A percentile compares a stretch with the other conserved stretches of the same genome.
phyloP scores from a whole-genome alignment of 1,284 basidiomycete genomes.

The Neolentinus lepideus region DNA sequence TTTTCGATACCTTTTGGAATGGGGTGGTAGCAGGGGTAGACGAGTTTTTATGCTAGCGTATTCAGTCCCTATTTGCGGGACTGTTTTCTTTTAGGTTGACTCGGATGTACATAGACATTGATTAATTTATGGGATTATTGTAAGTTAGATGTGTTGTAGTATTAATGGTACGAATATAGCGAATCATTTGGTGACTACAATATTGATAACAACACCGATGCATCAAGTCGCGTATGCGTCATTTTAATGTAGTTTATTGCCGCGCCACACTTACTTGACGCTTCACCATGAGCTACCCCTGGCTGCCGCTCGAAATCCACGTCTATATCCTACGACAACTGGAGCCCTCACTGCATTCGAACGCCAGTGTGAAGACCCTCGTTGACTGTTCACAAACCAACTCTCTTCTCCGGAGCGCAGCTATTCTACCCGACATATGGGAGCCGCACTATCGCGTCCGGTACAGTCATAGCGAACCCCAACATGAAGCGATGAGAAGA shows the following conservation, averaged over 20 bases:
- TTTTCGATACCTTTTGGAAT: conserved; percentile 50
- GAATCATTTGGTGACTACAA: too few species aligned
- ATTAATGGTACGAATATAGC: too few species aligned
- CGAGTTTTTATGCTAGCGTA: neutral
- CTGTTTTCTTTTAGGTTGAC: neutral
- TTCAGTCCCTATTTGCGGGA: neutral
- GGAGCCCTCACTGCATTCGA: neutral
- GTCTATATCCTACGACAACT: neutral
- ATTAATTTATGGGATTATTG: neutral
- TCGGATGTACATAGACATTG: neutral
- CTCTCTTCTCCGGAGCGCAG: neutral
- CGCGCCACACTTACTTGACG: too few species aligned
- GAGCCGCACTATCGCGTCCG: neutral
- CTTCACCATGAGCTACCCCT: neutral
- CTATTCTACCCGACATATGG: neutral
- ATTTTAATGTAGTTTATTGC: too few species aligned
- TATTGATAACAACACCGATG: too few species aligned
- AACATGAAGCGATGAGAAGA: neutral
- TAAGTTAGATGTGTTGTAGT: too few species aligned
- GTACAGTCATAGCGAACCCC: neutral
- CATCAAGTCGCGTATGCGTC: neutral
- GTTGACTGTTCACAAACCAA: neutral
- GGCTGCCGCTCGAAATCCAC: neutral
- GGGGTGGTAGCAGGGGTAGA: neutral
- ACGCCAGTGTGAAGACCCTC: neutral